Conservation (phyloP, 2,329 filamentous ascomycete genomes). For the Fusarium sp. region DNA sequence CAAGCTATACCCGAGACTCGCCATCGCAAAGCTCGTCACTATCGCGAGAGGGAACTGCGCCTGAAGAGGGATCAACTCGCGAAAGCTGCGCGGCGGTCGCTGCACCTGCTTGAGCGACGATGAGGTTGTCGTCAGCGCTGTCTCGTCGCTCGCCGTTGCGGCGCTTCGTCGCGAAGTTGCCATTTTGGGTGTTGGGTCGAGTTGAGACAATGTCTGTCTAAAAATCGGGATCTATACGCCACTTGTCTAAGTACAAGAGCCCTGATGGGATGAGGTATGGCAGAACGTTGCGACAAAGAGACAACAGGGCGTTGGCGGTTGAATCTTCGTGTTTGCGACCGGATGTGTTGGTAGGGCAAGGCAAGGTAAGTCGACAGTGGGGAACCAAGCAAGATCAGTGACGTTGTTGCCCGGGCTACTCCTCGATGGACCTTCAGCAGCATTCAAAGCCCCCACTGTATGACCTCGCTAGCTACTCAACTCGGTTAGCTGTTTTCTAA, state of each 20-base stretch:
- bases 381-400: conserved; percentile 35
- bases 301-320: conserved; percentile 8
- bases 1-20: conserved; percentile 74
- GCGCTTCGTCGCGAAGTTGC: conserved; percentile 45
- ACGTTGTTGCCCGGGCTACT: conserved; percentile 6
- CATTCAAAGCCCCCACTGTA: too few species aligned
- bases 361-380: conserved; percentile 22
- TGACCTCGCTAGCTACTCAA: neutral
- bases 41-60: conserved; percentile 69
- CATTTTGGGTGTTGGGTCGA: conserved; percentile 26
- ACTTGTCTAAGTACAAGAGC: conserved; percentile 14
- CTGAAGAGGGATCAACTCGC: conserved; percentile 56
- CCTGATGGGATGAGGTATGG: neutral
- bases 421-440: too few species aligned
- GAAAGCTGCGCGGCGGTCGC: conserved; percentile 30
- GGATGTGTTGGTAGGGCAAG: neutral
- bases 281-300: conserved; percentile 22
- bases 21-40: conserved; percentile 72
- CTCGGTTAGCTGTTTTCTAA: conserved; percentile 32
- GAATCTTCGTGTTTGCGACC: conserved; percentile 27
- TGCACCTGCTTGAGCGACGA: conserved; percentile 23
- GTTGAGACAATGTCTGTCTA: conserved; percentile 5
- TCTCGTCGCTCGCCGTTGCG: conserved; percentile 38
- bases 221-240: conserved; percentile 5
- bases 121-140: conserved; percentile 33